phyloP scores from a whole-genome alignment of 2,329 filamentous ascomycete species.

The Dactylellina parvicollis region DNA sequence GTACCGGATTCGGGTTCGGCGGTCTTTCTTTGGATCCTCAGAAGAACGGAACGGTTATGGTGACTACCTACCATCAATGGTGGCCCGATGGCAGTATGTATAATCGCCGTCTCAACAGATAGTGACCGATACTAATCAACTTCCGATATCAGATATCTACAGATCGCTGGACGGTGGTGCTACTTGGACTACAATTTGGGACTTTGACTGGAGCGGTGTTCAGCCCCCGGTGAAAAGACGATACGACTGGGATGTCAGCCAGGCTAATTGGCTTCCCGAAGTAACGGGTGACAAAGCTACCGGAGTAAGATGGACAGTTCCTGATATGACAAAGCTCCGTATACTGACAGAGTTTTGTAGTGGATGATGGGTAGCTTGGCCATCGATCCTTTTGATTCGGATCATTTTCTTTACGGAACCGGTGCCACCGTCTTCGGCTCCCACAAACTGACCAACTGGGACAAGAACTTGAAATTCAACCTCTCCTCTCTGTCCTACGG shows the following conservation, averaged over 20 bases:
- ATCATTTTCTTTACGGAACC: conserved; percentile 71
- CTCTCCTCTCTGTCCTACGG: conserved; percentile 67
- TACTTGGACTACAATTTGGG: conserved; percentile 68
- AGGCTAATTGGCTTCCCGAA: conserved; percentile 56
- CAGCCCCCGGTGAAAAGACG: conserved; percentile 64
- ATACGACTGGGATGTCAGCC: conserved; percentile 64
- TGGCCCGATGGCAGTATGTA: conserved; percentile 66
- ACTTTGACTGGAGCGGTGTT: conserved; percentile 62
- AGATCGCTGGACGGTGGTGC: conserved; percentile 68
- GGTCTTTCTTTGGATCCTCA: conserved; percentile 68
- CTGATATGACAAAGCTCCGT: conserved; percentile 59
- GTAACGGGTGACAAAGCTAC: conserved; percentile 41
- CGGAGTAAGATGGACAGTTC: conserved; percentile 62
- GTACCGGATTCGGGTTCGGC: conserved; percentile 67
- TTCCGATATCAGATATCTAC: conserved; percentile 63
- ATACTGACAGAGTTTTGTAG: conserved; percentile 61
- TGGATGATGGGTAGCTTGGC: conserved; percentile 72
- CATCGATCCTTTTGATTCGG: conserved; percentile 70
- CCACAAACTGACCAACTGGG: conserved; percentile 69
- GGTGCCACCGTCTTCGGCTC: conserved; percentile 68
- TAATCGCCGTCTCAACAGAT: neutral
- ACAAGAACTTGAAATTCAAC: conserved; percentile 64
- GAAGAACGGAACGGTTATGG: conserved; percentile 68
- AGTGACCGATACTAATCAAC: neutral
- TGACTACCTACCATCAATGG: conserved; percentile 69